A percentile compares a stretch with the other conserved stretches of the same genome.
Evolutionary conservation across 192 early-diverging fungal species (phyloP).

Genomic region (Spinellus fusiger): DNA sequence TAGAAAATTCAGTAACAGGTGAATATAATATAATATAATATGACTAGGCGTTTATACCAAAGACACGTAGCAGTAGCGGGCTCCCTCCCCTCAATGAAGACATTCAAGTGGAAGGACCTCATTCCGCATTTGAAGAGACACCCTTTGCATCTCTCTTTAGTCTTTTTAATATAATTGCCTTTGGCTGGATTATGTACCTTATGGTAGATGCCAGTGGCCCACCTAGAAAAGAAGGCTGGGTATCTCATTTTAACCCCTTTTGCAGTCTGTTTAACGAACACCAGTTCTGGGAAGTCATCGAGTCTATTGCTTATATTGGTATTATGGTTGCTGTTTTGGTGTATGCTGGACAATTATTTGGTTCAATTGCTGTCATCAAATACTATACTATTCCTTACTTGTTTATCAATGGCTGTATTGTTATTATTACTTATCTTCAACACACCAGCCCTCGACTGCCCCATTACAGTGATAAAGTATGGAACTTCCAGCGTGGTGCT

Average conservation of each 20-base stretch:
- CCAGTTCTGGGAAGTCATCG: slow-evolving; percentile 60
- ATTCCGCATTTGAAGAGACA: slow-evolving; percentile 60
- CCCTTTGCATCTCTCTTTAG: slow-evolving; percentile 62
- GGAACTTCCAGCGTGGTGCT: slow-evolving; percentile 90
- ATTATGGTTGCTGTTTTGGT: slow-evolving; percentile 55
- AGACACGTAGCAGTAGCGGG: slow-evolving; percentile 52
- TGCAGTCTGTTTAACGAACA: slow-evolving; percentile 73
- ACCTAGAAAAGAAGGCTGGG: slow-evolving; percentile 50
- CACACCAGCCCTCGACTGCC: slow-evolving; percentile 84
- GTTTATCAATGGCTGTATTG: slow-evolving; percentile 89
- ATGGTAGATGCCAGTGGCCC: slow-evolving; percentile 75
- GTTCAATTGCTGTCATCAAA: slow-evolving; percentile 53
- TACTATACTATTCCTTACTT: slow-evolving; percentile 89
- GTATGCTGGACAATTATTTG: slow-evolving; percentile 42
- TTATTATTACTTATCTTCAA: slow-evolving; percentile 89
- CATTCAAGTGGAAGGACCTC: slow-evolving; percentile 19
- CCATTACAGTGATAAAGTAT: slow-evolving; percentile 74
- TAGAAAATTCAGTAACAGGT: too few relatives aligned
- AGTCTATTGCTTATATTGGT: slow-evolving; percentile 55
- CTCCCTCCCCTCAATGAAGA: slow-evolving; percentile 37
- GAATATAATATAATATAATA: too few relatives aligned
- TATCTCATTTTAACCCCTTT: slow-evolving; percentile 81
- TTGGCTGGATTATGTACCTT: slow-evolving; percentile 91
- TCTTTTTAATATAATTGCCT: slow-evolving; percentile 61
- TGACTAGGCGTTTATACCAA: slow-evolving; percentile 77